Conservation (phyloP, 768 basidiomycete genomes). For the Boletus rubropictus region DNA sequence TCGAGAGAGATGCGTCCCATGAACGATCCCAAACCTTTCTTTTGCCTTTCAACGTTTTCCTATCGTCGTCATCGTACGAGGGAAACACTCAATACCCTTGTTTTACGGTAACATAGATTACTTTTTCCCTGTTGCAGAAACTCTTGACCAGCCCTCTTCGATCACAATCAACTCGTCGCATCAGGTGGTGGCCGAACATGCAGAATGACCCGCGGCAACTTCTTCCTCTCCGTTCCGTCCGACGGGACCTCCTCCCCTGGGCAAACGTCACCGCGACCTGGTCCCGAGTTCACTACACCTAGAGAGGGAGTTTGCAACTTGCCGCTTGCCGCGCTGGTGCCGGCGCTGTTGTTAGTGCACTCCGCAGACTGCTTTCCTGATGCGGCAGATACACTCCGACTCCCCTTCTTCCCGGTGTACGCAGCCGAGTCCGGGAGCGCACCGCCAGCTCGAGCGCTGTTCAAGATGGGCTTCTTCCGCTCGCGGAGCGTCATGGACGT, state of each 20-base stretch:
- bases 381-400: conserved; percentile 5
- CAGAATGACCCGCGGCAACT: conserved; percentile 49
- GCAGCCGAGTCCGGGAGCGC: not conserved
- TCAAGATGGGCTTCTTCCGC: conserved; percentile 30
- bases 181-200: conserved; percentile 44
- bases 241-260: not conserved
- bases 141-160: too few species aligned
- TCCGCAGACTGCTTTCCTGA: conserved; percentile 1
- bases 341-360: not conserved
- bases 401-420: not conserved
- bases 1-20: too few species aligned
- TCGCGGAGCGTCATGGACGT: conserved; percentile 48
- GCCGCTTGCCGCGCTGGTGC: not conserved
- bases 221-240: conserved; percentile 34
- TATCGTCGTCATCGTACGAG: too few species aligned
- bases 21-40: too few species aligned
- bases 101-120: too few species aligned
- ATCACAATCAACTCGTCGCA: not conserved
- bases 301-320: not conserved
- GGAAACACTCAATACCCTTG: too few species aligned
- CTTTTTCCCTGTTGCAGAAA: too few species aligned
- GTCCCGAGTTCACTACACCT: not conserved
- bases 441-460: not conserved
- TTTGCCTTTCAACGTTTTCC: too few species aligned
- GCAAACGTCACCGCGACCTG: not conserved